Base-by-base conservation (phyloP, 108 stramenopile species). In the Aurantiochytrium sp. region DNA sequence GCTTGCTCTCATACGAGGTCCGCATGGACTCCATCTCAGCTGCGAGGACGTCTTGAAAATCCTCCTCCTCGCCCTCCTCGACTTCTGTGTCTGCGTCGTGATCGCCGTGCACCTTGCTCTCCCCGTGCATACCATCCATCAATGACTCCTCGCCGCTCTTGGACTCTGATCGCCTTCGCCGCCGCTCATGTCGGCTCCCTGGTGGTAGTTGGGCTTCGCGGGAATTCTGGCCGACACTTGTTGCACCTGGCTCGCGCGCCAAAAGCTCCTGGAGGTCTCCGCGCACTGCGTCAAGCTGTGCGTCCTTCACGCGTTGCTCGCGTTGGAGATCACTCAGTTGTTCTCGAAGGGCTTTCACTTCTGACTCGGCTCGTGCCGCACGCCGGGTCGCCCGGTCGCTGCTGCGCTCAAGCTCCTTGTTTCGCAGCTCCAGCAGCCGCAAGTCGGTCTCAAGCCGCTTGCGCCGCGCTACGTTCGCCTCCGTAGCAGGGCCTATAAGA, bases 231-330 rank as follows among this genome's bases (percentile, higher is more conserved):
- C n/a, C n/a, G n/a, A n/a, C n/a, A n/a, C n/a, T n/a, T n/a, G n/a
- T n/a, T n/a, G n/a, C n/a, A n/a, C n/a, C n/a, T n/a, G n/a, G n/a
- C n/a, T 54, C 53, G 21, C 53, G 53, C 12, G 53, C 53, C 59
- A 81, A 81, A 37, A 81, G 24, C 10, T 81, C 73, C 24, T 81
- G 73, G 15, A 81, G 39, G 39, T 81, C 73, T 15, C 24, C 45
- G n/a, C 73, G 73, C 36, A 81, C 30, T 21, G 73, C 21, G 73
- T 81, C 73, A 22, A 81, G 73, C 45, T 81, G 73, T 27, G 73
- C 39, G 45, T 81, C 73, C 24, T 81, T 81, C 1, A 81, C 73
- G 6, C 45, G 73, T 48, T 81, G 73, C 39, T 81, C 73, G 12
- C 73, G 73, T 12, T 81, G 39, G 0, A 81, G 30, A 24, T 48